A percentile compares a stretch with the other conserved stretches of the same genome.
phyloP scores from a whole-genome alignment of 2,329 filamentous ascomycete genomes.

The Pleomassaria siparia region DNA sequence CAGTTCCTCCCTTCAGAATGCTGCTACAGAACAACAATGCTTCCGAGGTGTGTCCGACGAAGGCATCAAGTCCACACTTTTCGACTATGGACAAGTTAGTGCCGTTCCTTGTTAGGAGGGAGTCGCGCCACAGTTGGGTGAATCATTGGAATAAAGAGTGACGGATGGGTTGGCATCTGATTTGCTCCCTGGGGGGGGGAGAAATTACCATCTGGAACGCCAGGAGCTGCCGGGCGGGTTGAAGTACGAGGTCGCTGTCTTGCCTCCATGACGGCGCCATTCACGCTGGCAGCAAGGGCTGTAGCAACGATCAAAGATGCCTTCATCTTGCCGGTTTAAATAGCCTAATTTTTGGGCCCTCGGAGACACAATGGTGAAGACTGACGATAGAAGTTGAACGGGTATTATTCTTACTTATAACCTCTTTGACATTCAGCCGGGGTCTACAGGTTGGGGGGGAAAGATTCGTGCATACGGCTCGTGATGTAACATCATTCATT shows the following conservation, averaged over 20 bases:
- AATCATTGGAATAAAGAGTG: conserved; percentile 9
- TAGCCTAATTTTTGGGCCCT: conserved; percentile 5
- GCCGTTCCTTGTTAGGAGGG: neutral
- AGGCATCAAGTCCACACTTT: conserved; percentile 32
- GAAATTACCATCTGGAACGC: conserved; percentile 30
- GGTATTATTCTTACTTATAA: conserved; percentile 27
- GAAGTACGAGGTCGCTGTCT: conserved; percentile 19
- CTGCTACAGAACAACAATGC: conserved; percentile 33
- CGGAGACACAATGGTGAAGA: conserved; percentile 4
- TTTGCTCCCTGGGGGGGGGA: conserved; percentile 3
- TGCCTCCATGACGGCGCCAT: conserved; percentile 21
- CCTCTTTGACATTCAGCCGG: conserved; percentile 4
- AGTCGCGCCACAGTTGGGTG: conserved; percentile 1
- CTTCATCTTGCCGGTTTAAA: conserved; percentile 24
- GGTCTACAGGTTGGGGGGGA: conserved; percentile 3
- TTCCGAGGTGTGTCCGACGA: conserved; percentile 32
- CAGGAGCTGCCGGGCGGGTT: conserved; percentile 3
- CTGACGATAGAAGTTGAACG: conserved; percentile 6
- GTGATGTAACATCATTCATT: conserved; percentile 31
- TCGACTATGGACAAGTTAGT: conserved; percentile 16
- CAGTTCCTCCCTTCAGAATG: conserved; percentile 28
- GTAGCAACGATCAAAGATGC: conserved; percentile 20
- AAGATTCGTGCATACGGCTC: conserved; percentile 13
- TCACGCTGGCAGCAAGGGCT: conserved; percentile 24
- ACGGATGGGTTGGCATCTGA: conserved; percentile 5